Base-by-base conservation (phyloP, 2,329 filamentous ascomycete species). In the Gremmenia infestans region DNA sequence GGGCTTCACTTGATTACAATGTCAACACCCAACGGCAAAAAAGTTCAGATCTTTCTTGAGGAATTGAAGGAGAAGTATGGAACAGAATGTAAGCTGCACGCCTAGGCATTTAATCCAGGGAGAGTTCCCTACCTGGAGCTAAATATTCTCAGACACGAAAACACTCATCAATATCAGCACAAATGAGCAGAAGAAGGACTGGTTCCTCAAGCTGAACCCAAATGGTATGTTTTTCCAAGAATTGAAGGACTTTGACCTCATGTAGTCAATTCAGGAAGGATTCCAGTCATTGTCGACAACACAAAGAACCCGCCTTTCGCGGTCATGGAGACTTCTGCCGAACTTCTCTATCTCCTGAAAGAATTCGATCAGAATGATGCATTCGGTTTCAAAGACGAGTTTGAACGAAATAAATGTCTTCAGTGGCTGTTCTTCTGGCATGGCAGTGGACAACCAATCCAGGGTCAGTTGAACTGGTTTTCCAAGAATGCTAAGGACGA, bases 391-490 rank as follows among this genome's bases (percentile, higher is more conserved):
- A 73, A 73, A 48, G 74, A 81, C 61, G 73, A 76, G 15, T 65
- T 79, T 6, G 79, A 81, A 67, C 69, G 72, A 14, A 79, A 70
- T 59, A 68, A 81, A 61, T 70, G 67, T 28, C 56, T 79, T 42
- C 79, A 81, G 62, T 81, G 78, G 78, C 69, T 78, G 1, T 79
- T 81, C 68, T 82, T 81, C 70, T 81, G 77, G 77, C 77, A 80
- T 54, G 74, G 71, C 5, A 68, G 66, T 15, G 49, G 53, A 22
- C 47, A 17, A 5, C 42, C 32, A 15, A 55, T 51, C n/a, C 37
- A 51, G 51, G 40, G 48, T n/a, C 53, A 55, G 47, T 45, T 55
- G 36, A 55, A 28, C 36, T 57, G 43, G 37, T 61, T 59, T 23
- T 25, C 35, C 5, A 55, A 48, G 15, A 3, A 54, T 57, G 55